A percentile compares a stretch with the other conserved stretches of the same genome.
These are phyloP conservation scores for Simmondsia chinensis DNA, from an alignment of 148 eudicot genomes.

Conservation along the genomic window DNA sequence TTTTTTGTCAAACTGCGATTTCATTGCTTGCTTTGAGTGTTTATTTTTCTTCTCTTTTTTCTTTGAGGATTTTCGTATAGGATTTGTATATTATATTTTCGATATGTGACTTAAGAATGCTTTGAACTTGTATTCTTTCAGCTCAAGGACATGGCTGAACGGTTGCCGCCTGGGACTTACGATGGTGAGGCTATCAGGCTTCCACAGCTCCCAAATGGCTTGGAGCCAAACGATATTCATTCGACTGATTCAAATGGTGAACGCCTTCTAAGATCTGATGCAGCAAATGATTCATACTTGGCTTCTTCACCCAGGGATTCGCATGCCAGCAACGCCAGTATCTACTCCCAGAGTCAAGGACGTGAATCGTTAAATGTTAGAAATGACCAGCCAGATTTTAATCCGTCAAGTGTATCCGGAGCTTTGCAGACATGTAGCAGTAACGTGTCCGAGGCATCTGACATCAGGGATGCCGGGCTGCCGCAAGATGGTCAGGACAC, in stretches of 20 bases:
- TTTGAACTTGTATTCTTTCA: constrained; percentile 11
- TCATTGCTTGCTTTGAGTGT: too few relatives aligned
- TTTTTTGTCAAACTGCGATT: too few relatives aligned
- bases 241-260: constrained; percentile 40
- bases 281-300: constrained; percentile 16
- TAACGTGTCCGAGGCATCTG: constrained; percentile 36
- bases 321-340: constrained; percentile 17
- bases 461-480: constrained; percentile 26
- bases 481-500: constrained; percentile 39
- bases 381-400: constrained; percentile 25
- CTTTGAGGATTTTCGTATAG: neutral
- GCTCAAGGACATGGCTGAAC: constrained; percentile 96
- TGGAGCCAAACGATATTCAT: constrained; percentile 54
- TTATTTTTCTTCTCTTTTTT: neutral
- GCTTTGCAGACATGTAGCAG: constrained; percentile 25
- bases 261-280: constrained; percentile 20
- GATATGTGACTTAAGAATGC: neutral
- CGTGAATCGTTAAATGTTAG: constrained; percentile 20
- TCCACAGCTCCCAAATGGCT: constrained; percentile 43
- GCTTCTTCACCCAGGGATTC: constrained; percentile 29
- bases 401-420: constrained; percentile 27
- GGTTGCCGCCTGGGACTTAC: constrained; percentile 74
- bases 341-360: constrained; percentile 26
- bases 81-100: too few relatives aligned
- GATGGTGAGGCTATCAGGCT: constrained; percentile 39